Base-by-base conservation (phyloP, 768 basidiomycete species). In the Boletus tomentosulus region DNA sequence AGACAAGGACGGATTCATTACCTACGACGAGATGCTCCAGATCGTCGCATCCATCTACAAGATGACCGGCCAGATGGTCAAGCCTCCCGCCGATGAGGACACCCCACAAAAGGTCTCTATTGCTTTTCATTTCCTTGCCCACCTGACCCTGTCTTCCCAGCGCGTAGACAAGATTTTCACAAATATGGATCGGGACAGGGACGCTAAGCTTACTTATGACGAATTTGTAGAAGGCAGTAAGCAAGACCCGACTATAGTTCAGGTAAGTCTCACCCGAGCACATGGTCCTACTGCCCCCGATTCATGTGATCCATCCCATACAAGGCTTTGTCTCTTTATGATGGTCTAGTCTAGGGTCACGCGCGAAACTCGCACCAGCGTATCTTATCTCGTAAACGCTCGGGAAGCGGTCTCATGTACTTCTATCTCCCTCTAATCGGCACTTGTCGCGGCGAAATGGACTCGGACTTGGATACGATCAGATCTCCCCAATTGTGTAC, bases 11-110 rank as follows among this genome's bases (percentile, higher is more conserved):
- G 97, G 97, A 9, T 88, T 83, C 62, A 98, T 99, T 75, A 97
- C 97, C 38, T 98, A 98, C 73, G 87, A 94, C 66, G 97, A 99
- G 76, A 99, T 99, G 97, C 85, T 98, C 31, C 86, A 92, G 76
- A 99, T 99, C 68, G 97, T 99, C 9, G 84, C 88, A 64, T 88
- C 92, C 43, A 99, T 99, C 75, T 99, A 98, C 80, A 98, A 96
- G 82, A 98, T 99, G 97, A 98, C 97, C 4, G 97, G 97, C 19
- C 86, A 95, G 71, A 98, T 98, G 95, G 96, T 98, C 59, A 95
- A 94, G 70, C 83, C 98, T 22, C 95, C 97, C n/a, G 78, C 86
- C 38, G 97, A 98, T 68, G 97, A 99, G 73, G 95, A 98, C 74
- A 99, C 97, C n/a, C 96, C 97, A 2, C 94, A 98, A 73, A 99